phyloP scores from a whole-genome alignment of 768 basidiomycete species.

The Lentinula sp. region DNA sequence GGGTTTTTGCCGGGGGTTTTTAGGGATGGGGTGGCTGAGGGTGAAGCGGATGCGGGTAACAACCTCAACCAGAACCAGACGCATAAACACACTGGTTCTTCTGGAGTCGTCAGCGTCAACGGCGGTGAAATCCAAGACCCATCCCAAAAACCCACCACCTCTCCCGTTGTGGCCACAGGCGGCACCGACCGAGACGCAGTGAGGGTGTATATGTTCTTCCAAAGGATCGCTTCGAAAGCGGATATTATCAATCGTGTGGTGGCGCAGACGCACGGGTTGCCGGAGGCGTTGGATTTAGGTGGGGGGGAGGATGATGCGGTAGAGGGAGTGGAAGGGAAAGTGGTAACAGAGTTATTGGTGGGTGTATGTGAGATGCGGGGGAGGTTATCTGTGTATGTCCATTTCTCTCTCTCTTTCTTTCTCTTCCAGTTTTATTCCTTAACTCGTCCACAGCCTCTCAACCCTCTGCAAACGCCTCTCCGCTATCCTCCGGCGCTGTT shows the following conservation, averaged over 20 bases:
- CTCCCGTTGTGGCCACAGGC: no score
- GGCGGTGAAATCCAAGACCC: not conserved
- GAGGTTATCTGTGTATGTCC: not conserved
- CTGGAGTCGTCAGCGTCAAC: not conserved
- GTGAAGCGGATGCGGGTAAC: not conserved
- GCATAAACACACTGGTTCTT: no score
- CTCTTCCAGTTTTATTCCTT: not conserved
- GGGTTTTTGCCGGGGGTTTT: conserved; percentile 91
- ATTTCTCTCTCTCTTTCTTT: not conserved
- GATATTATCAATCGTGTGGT: conserved; percentile 82
- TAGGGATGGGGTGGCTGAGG: conserved; percentile 44
- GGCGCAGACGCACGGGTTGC: conserved; percentile 76
- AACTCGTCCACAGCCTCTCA: conserved; percentile 76
- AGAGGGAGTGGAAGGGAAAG: not conserved
- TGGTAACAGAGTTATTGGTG: conserved; percentile 43
- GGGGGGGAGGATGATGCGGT: conserved; percentile 32
- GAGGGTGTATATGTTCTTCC: conserved; percentile 89
- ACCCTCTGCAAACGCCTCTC: conserved; percentile 88
- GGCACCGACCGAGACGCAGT: conserved; percentile 53
- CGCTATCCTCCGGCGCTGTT: conserved; percentile 72
- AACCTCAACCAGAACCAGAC: no score
- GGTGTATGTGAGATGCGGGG: conserved; percentile 82
- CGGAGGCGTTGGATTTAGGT: conserved; percentile 75
- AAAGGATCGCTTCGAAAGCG: conserved; percentile 78
- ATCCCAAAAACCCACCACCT: no score